Evolutionary conservation across 352 stramenopile genomes (phyloP).

Genomic region (Globisporangium orthogonon): DNA sequence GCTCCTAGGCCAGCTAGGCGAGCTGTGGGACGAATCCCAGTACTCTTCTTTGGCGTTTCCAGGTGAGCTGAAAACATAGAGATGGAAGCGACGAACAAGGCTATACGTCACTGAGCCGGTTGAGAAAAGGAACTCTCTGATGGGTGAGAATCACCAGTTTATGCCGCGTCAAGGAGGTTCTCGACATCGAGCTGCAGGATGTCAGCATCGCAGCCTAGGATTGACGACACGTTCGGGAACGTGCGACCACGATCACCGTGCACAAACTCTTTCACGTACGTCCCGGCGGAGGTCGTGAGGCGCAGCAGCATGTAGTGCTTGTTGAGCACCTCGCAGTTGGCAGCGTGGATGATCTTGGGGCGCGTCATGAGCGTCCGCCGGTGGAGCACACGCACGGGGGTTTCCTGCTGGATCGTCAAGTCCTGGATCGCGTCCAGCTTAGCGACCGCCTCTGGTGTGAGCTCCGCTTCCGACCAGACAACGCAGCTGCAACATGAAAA

Average conservation of each 20-base stretch:
- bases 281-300: slow-evolving; percentile 93
- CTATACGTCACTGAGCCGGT: too few relatives aligned
- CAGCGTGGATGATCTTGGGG: slow-evolving; percentile 85
- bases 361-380: slow-evolving; percentile 92
- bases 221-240: slow-evolving; percentile 90
- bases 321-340: slow-evolving; percentile 90
- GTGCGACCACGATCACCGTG: slow-evolving; percentile 97
- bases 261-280: slow-evolving; percentile 99
- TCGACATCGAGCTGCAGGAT: slow-evolving; percentile 98
- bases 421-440: slow-evolving; percentile 80
- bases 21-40: slow-evolving; percentile 78
- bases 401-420: slow-evolving; percentile 93
- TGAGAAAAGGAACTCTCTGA: not conserved
- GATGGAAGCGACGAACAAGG: not conserved
- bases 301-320: slow-evolving; percentile 95
- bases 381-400: slow-evolving; percentile 97
- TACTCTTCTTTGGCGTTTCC: slow-evolving; percentile 74
- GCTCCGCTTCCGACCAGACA: slow-evolving; percentile 57
- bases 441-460: slow-evolving; percentile 47
- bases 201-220: slow-evolving; percentile 90
- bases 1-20: slow-evolving; percentile 57
- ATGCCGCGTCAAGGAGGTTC: slow-evolving; percentile 72
- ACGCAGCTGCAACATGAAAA: slow-evolving; percentile 42
- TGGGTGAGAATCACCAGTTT: slow-evolving; percentile 1
- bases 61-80: slow-evolving; percentile 1